phyloP scores from a whole-genome alignment of 176 grass and related monocot species.

The Poa annua region DNA sequence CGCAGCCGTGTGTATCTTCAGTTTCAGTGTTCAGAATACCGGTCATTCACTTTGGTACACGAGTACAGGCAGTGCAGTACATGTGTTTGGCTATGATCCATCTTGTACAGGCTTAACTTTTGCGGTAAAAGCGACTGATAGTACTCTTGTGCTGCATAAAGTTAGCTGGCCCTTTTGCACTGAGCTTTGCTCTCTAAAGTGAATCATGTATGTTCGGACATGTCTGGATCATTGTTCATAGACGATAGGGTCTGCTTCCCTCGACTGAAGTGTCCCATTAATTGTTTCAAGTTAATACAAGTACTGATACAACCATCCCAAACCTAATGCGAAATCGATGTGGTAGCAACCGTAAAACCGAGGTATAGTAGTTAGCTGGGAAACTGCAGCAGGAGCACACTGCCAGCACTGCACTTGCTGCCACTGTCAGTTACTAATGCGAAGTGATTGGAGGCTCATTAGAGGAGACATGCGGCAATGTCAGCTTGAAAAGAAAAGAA shows the following conservation, averaged over 20 bases:
- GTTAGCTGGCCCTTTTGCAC: background rate
- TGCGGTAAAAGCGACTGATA: background rate
- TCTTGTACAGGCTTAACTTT: background rate
- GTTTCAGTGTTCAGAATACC: background rate
- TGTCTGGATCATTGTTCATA: background rate
- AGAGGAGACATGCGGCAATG: background rate
- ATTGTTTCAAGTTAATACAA: background rate
- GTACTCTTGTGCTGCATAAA: background rate
- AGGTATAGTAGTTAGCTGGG: background rate
- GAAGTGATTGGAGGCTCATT: background rate
- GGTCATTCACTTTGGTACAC: constrained; percentile 1
- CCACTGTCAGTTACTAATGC: background rate
- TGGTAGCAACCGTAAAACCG: background rate
- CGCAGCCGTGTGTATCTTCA: background rate
- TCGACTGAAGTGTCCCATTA: background rate
- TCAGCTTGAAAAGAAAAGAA: background rate
- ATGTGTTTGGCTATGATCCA: background rate
- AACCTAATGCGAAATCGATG: background rate
- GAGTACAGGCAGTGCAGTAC: background rate
- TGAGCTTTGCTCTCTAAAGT: background rate
- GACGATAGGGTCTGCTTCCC: too few species aligned
- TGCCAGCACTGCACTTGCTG: background rate
- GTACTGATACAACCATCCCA: background rate
- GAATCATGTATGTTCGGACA: constrained; percentile 17
- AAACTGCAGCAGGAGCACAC: background rate